These are phyloP conservation scores for Chaetomium tenue DNA, from an alignment of 495 filamentous ascomycete genomes.

Conservation along the genomic window DNA sequence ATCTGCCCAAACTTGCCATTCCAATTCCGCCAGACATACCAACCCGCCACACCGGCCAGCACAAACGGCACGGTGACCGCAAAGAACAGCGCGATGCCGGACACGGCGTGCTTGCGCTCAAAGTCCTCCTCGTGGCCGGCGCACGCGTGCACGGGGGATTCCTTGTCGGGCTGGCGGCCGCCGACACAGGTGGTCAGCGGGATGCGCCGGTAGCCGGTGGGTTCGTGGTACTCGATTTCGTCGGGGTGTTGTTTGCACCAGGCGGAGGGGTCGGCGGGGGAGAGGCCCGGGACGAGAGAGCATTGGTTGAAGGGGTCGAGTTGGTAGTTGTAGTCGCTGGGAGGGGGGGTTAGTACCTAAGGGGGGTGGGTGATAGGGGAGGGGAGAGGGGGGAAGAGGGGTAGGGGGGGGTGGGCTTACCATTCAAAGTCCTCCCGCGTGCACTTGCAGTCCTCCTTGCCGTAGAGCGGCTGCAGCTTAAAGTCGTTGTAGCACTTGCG, in stretches of 20 bases:
- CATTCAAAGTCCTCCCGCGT: constrained; percentile 88
- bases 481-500: constrained; percentile 75
- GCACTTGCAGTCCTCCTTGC: constrained; percentile 73
- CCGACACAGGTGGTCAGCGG: constrained; percentile 81
- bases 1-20: constrained; percentile 88
- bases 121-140: constrained; percentile 75
- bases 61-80: constrained; percentile 71
- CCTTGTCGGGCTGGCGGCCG: constrained; percentile 68
- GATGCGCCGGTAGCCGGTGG: constrained; percentile 87
- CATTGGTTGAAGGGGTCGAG: constrained; percentile 72
- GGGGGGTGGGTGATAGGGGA: neutral
- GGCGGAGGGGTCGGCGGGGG: constrained; percentile 60
- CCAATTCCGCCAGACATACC: constrained; percentile 84
- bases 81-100: constrained; percentile 79
- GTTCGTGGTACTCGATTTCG: constrained; percentile 68
- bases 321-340: constrained; percentile 92
- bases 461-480: constrained; percentile 64
- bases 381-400: neutral
- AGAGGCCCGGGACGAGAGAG: constrained; percentile 65
- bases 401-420: constrained; percentile 58
- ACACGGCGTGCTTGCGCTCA: constrained; percentile 62
- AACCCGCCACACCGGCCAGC: constrained; percentile 69
- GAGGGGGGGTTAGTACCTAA: constrained; percentile 14
- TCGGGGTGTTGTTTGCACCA: constrained; percentile 67
- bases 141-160: constrained; percentile 58